These are phyloP conservation scores for Pharnaceum exiguum DNA, from an alignment of 148 eudicot species.

Conservation along the genomic window DNA sequence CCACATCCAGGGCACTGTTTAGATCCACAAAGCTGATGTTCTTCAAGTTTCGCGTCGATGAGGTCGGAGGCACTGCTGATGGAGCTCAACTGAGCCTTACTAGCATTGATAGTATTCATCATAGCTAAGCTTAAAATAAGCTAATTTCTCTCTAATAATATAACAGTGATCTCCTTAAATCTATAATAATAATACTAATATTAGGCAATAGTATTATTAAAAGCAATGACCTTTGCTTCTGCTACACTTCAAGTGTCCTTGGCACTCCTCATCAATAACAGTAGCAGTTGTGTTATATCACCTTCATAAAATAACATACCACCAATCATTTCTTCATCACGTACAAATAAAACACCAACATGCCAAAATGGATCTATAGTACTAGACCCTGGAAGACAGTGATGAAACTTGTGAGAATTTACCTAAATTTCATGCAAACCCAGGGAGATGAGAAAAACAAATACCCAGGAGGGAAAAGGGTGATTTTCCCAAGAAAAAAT, in stretches of 20 bases:
- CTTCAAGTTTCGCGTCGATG: slow-evolving; percentile 94
- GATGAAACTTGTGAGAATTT: no score
- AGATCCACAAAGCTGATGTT: slow-evolving; percentile 88
- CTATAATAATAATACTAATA: not conserved
- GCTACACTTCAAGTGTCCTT: slow-evolving; percentile 29
- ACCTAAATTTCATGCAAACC: no score
- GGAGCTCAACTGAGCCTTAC: slow-evolving; percentile 36
- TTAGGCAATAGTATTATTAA: not conserved
- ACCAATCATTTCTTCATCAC: slow-evolving; percentile 20
- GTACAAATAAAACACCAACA: not conserved
- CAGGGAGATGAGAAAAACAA: slow-evolving; percentile 11
- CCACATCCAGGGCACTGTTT: slow-evolving; percentile 96
- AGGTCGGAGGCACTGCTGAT: slow-evolving; percentile 73
- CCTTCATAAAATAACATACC: slow-evolving; percentile 15
- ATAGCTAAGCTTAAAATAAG: slow-evolving; percentile 12
- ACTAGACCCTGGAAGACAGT: not conserved
- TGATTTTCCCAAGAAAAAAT: slow-evolving; percentile 1
- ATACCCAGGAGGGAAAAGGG: slow-evolving; percentile 23
- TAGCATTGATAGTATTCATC: slow-evolving; percentile 37
- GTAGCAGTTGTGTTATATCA: slow-evolving; percentile 13
- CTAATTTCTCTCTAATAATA: not conserved
- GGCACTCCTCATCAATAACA: slow-evolving; percentile 14
- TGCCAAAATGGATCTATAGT: not conserved
- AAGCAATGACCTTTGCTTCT: slow-evolving; percentile 37
- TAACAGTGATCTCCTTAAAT: not conserved